These are phyloP conservation scores for Phytophthora tentaculata DNA, from an alignment of 352 stramenopile genomes.

Conservation along the genomic window DNA sequence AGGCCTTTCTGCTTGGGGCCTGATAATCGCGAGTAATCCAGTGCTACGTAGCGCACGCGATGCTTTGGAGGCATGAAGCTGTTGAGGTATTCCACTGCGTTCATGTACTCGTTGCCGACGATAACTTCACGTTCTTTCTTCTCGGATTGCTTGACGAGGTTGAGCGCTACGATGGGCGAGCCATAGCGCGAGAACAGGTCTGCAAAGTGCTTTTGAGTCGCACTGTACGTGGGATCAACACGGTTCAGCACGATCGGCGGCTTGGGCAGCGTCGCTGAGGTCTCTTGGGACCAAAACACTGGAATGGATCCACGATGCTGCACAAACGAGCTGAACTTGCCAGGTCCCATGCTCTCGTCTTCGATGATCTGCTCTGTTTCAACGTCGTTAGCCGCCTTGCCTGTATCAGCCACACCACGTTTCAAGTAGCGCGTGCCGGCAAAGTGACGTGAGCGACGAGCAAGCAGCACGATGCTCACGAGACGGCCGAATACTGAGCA, in stretches of 20 bases:
- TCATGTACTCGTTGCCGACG: slow-evolving; percentile 97
- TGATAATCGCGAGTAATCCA: slow-evolving; percentile 95
- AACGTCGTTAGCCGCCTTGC: slow-evolving; percentile 99
- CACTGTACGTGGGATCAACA: slow-evolving; percentile 96
- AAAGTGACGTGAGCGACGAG: slow-evolving; percentile 97
- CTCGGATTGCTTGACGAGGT: slow-evolving; percentile 98
- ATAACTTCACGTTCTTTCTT: slow-evolving; percentile 98
- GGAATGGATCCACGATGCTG: slow-evolving; percentile 99
- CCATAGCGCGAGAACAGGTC: slow-evolving; percentile 97
- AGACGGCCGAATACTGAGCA: slow-evolving; percentile 95
- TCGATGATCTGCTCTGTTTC: slow-evolving; percentile 98
- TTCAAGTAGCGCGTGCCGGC: slow-evolving; percentile 99
- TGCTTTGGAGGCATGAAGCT: slow-evolving; percentile 90
- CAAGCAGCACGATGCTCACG: slow-evolving; percentile 96
- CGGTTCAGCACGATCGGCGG: slow-evolving; percentile 97
- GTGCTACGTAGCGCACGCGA: slow-evolving; percentile 96
- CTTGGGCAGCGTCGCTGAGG: slow-evolving; percentile 97
- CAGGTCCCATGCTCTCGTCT: slow-evolving; percentile 87
- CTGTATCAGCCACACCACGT: slow-evolving; percentile 96
- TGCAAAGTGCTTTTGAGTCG: slow-evolving; percentile 94
- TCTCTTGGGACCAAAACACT: slow-evolving; percentile 99
- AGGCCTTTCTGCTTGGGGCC: slow-evolving; percentile 92
- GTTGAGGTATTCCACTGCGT: slow-evolving; percentile 99
- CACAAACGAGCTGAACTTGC: slow-evolving; percentile 96
- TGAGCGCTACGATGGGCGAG: slow-evolving; percentile 96